These are phyloP conservation scores for Cochlearia excelsa DNA, from an alignment of 345 rosid species.

Conservation along the genomic window DNA sequence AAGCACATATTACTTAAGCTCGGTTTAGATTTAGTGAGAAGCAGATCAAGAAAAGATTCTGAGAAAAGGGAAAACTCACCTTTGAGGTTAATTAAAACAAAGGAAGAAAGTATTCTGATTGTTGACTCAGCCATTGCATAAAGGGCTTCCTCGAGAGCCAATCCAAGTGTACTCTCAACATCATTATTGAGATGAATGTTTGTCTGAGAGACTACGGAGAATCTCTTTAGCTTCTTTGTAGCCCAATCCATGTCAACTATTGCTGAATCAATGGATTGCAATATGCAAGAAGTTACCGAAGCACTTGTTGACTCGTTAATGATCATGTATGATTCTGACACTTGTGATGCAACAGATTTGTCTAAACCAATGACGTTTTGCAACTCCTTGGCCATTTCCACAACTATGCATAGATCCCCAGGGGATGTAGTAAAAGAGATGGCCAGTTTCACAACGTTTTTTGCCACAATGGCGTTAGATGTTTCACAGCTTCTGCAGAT, in stretches of 20 bases:
- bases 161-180: constrained; percentile 38
- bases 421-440: constrained; percentile 52
- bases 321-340: constrained; percentile 47
- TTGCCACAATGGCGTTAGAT: constrained; percentile 48
- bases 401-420: constrained; percentile 50
- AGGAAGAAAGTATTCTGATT: constrained; percentile 58
- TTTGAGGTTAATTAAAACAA: constrained; percentile 64
- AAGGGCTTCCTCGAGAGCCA: constrained; percentile 54
- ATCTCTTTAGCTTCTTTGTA: constrained; percentile 50
- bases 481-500: constrained; percentile 52
- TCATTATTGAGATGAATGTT: constrained; percentile 33
- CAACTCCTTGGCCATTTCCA: constrained; percentile 51
- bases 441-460: constrained; percentile 51
- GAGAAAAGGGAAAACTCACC: constrained; percentile 44
- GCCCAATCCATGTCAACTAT: constrained; percentile 67
- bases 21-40: background rate
- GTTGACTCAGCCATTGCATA: constrained; percentile 58
- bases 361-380: constrained; percentile 42
- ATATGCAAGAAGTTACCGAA: constrained; percentile 48
- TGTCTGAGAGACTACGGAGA: constrained; percentile 42
- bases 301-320: constrained; percentile 52
- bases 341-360: constrained; percentile 25
- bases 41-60: constrained; percentile 10
- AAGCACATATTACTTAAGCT: constrained; percentile 20
- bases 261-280: constrained; percentile 52